Base-by-base conservation (phyloP, 2,329 filamentous ascomycete genomes). In the Venturia nashicola region DNA sequence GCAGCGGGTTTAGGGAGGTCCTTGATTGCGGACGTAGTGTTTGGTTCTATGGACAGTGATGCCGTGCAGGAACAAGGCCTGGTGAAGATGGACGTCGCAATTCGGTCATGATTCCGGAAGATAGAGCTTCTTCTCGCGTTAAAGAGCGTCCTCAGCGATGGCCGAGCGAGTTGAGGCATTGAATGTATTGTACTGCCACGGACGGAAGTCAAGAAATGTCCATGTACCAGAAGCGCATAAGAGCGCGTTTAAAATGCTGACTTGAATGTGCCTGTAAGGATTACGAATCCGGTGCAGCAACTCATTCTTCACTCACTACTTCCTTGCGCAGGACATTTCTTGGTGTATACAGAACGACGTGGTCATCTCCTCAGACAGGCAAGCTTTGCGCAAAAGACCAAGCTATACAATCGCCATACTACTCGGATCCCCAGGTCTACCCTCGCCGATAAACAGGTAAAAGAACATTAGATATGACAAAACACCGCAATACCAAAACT, bases 1-100 rank as follows among this genome's bases (percentile, higher is more conserved):
- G 74, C 74, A 6, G 74, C 68, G 59, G 77, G 73, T 46, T 73
- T 73, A 40, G 73, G 71, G 34, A 75, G 72, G 32, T 71, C 68
- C 34, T 67, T 66, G 43, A 71, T 61, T 2, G 40, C 20, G n/a
- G 55, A 27, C 23, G 34, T 12, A 14, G 23, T 55, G 18, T 16
- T 61, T n/a, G 51, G 8, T 40, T 34, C 43, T 46, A 27, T 54
- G n/a, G 44, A 20, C 39, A 64, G 55, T 34, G 62, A 44, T 32
- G 62, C 62, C 7, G 62, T 64, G 62, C 62, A 64, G 9, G 62
- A 64, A 32, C 62, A 64, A 2, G 62, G 62, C 44, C 55, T 48
- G 16, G 42, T 9, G 34, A 64, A 64, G 62, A 64, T 64, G 27
- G 62, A 64, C 9, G 32, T 36, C 14, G 39, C 62, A 36, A 64